Conservation (phyloP, 176 grass and related monocot genomes). For the Cocos nucifera region DNA sequence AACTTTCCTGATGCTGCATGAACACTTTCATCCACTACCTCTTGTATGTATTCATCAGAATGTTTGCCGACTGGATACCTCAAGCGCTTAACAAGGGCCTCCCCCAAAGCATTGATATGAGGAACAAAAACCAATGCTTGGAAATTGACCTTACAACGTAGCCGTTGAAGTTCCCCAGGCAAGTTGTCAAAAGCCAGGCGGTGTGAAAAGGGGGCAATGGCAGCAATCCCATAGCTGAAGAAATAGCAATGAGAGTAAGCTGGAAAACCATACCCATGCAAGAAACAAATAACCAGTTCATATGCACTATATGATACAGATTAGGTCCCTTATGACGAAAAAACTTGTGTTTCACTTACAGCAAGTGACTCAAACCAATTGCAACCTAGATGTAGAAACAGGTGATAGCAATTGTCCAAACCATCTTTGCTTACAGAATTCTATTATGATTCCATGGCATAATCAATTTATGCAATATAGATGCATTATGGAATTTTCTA, state of each 20-base stretch:
- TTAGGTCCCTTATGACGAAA: too few species aligned
- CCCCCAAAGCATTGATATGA: slow-evolving; percentile 64
- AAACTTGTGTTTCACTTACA: too few species aligned
- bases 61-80: slow-evolving; percentile 29
- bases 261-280: slow-evolving; percentile 3
- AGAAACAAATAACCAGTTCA: slow-evolving; percentile 9
- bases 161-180: slow-evolving; percentile 46
- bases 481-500: too few species aligned
- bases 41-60: slow-evolving; percentile 23
- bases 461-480: too few species aligned
- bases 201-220: slow-evolving; percentile 55
- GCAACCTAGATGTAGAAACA: too few species aligned
- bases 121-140: slow-evolving; percentile 70
- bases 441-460: too few species aligned
- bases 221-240: slow-evolving; percentile 80
- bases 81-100: slow-evolving; percentile 52
- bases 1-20: slow-evolving; percentile 42
- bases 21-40: slow-evolving; percentile 23
- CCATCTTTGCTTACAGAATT: too few species aligned
- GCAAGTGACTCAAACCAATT: too few species aligned
- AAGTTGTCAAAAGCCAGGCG: slow-evolving; percentile 83
- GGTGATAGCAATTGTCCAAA: too few species aligned
- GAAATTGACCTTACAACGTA: slow-evolving; percentile 90
- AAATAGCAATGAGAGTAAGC: slow-evolving; percentile 24
- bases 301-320: background rate